phyloP scores from a whole-genome alignment of 106 monocot genomes.

The Allium sativum region DNA sequence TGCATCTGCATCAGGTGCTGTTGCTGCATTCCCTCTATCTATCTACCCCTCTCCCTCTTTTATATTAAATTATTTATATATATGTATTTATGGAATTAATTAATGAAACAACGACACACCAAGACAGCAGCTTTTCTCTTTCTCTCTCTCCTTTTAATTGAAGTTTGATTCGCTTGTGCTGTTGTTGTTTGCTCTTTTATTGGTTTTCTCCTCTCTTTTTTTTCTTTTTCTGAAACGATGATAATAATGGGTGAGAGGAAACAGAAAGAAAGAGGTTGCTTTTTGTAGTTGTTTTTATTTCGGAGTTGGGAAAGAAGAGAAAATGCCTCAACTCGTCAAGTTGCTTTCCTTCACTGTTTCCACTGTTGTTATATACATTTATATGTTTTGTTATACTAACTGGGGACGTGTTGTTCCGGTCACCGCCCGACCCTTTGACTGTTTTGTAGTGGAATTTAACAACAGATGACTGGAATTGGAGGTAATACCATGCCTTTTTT shows the following conservation, averaged over 20 bases:
- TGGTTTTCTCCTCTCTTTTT: not conserved
- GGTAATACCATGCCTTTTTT: not conserved
- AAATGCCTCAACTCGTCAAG: conserved; percentile 3
- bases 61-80: too few species aligned
- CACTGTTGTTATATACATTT: too few species aligned
- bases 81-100: too few species aligned
- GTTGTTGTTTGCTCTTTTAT: too few species aligned
- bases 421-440: too few species aligned
- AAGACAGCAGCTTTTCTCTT: conserved; percentile 3
- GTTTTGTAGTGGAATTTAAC: not conserved
- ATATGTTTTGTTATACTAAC: too few species aligned
- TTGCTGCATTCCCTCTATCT: conserved; percentile 25
- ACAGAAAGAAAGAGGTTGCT: not conserved
- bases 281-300: not conserved
- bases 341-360: conserved; percentile 3
- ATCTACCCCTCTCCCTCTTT: not conserved
- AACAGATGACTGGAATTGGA: not conserved
- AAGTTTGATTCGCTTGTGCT: conserved; percentile 3
- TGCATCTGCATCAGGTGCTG: conserved; percentile 80
- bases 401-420: too few species aligned
- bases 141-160: conserved; percentile 6
- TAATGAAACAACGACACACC: too few species aligned
- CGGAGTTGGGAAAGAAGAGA: not conserved
- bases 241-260: conserved; percentile 1
- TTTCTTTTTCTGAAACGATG: not conserved